These are phyloP conservation scores for Aspergillus eucalypticola DNA, from an alignment of 2,329 filamentous ascomycete genomes.

Conservation along the genomic window DNA sequence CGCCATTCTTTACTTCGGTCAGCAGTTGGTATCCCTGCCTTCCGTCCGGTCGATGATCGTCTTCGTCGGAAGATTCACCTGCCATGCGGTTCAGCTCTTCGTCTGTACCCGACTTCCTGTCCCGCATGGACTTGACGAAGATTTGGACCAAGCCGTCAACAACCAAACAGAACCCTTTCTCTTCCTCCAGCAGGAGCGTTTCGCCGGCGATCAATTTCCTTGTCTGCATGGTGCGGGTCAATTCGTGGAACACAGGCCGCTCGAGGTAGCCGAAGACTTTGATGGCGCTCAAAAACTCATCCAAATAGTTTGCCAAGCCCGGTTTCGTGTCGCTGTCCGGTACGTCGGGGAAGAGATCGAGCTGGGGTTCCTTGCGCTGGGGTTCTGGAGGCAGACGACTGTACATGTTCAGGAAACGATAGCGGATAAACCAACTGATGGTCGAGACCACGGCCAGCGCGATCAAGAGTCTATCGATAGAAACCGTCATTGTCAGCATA, in stretches of 20 bases:
- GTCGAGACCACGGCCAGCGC: slow-evolving; percentile 75
- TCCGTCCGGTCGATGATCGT: slow-evolving; percentile 61
- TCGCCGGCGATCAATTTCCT: slow-evolving; percentile 94
- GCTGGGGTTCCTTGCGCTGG: slow-evolving; percentile 90
- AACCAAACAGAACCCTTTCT: slow-evolving; percentile 96
- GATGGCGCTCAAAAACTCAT: slow-evolving; percentile 97
- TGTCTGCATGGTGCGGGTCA: slow-evolving; percentile 98
- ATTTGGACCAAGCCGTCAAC: slow-evolving; percentile 97
- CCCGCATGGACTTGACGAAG: slow-evolving; percentile 85
- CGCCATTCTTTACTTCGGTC: slow-evolving; percentile 96
- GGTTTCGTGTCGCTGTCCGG: slow-evolving; percentile 88
- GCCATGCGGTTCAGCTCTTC: slow-evolving; percentile 43
- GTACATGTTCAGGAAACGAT: slow-evolving; percentile 97
- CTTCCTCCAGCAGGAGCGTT: slow-evolving; percentile 91
- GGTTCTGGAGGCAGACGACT: slow-evolving; percentile 89
- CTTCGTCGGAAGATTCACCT: slow-evolving; percentile 64
- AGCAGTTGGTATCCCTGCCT: slow-evolving; percentile 90
- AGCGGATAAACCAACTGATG: slow-evolving; percentile 89
- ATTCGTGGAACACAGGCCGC: slow-evolving; percentile 93
- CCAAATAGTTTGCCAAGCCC: slow-evolving; percentile 90
- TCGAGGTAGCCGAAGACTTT: slow-evolving; percentile 98
- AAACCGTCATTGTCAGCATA: slow-evolving; percentile 6
- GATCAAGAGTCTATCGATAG: slow-evolving; percentile 66
- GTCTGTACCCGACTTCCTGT: slow-evolving; percentile 36
- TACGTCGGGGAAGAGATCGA: slow-evolving; percentile 91